Conservation (phyloP, 176 grass and related monocot species). For the Poa annua region DNA sequence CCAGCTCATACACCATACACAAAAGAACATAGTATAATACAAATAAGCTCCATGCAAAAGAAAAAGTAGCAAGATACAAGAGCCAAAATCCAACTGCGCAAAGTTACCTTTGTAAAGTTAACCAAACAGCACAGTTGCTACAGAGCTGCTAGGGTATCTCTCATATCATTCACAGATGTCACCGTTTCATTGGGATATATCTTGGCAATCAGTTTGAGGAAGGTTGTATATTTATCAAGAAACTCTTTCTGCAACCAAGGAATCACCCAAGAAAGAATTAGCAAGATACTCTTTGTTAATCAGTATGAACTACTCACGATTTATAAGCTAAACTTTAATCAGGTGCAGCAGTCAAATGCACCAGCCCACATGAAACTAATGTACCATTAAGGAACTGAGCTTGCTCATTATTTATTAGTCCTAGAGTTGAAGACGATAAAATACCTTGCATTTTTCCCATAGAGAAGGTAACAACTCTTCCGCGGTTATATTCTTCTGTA, state of each 20-base stretch:
- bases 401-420: conserved; percentile 10
- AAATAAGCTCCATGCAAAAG: background rate
- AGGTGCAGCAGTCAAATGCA: conserved; percentile 9
- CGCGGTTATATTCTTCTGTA: conserved; percentile 95
- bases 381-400: background rate
- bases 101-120: conserved; percentile 50
- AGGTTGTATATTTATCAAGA: conserved; percentile 86
- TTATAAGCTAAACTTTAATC: background rate
- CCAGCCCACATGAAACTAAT: background rate
- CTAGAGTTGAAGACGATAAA: conserved; percentile 11
- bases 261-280: background rate
- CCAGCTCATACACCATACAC: background rate
- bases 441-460: conserved; percentile 98
- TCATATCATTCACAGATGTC: conserved; percentile 68
- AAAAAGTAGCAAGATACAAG: background rate
- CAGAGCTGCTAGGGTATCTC: conserved; percentile 57
- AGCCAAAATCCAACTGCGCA: background rate
- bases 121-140: conserved; percentile 41
- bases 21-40: conserved; percentile 6
- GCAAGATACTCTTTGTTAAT: background rate
- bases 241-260: conserved; percentile 83
- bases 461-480: conserved; percentile 89
- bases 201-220: conserved; percentile 75
- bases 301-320: background rate
- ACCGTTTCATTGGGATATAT: conserved; percentile 91